Conservation (phyloP, 1,284 basidiomycete genomes). For the Cutaneotrichosporon mucoides region DNA sequence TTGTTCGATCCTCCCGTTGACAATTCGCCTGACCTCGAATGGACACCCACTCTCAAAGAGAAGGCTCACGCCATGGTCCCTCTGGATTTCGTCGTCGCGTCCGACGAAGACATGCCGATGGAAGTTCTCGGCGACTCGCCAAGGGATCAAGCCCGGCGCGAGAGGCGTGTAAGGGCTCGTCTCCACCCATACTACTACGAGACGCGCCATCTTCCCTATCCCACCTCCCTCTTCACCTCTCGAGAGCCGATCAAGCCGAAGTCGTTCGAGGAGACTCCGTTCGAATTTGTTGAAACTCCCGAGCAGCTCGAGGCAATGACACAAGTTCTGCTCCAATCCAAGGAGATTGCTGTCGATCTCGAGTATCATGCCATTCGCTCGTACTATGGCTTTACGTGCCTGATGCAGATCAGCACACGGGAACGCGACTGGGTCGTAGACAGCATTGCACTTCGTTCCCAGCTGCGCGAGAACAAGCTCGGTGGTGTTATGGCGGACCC, state of each 20-base stretch:
- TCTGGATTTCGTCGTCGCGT: conserved; percentile 51
- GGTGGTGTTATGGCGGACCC: conserved; percentile 75
- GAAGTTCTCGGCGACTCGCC: background rate
- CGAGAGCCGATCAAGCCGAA: conserved; percentile 53
- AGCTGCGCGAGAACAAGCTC: conserved; percentile 56
- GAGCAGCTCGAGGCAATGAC: conserved; percentile 62
- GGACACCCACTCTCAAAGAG: conserved; percentile 56
- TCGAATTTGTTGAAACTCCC: conserved; percentile 67
- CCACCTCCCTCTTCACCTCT: conserved; percentile 61
- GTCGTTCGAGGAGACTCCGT: conserved; percentile 65
- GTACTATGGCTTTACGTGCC: conserved; percentile 81
- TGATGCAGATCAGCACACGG: conserved; percentile 89
- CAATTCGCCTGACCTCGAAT: conserved; percentile 56
- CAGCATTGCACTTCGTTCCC: conserved; percentile 68
- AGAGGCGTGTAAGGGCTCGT: background rate
- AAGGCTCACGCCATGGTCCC: conserved; percentile 79
- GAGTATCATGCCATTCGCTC: conserved; percentile 87
- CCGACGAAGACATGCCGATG: conserved; percentile 17
- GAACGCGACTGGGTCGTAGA: conserved; percentile 85
- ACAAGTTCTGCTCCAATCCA: conserved; percentile 59
- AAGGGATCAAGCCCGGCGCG: background rate
- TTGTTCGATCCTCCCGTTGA: conserved; percentile 60
- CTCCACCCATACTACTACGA: conserved; percentile 80
- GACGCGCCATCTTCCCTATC: conserved; percentile 66
- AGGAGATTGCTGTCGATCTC: conserved; percentile 87